Base-by-base conservation (phyloP, 768 basidiomycete species). In the Suillus variegatus region DNA sequence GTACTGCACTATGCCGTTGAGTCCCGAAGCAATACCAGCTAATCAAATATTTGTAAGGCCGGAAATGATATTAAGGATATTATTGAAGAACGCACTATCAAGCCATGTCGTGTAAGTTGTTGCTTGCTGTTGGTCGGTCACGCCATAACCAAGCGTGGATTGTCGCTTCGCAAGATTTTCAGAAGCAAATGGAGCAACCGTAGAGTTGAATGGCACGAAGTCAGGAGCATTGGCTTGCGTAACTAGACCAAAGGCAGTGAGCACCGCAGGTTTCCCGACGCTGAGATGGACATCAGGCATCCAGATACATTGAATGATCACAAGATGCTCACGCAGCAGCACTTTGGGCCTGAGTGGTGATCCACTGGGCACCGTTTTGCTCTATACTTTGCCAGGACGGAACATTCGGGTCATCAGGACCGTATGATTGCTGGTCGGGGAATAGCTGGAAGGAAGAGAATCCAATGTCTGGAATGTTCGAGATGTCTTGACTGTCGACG, bases 401-500 rank as follows among this genome's bases (percentile, higher is more conserved):
- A 60, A 86, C 73, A 65, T 77, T 80, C 18, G 85, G 82, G 71
- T 88, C 86, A 35, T 74, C 69, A 28, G 80, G 64, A 38, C 77
- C 83, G 68, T 89, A 90, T 44, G 75, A 72, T 66, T 85, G 81
- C 72, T 91, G 90, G 70, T 91, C 88, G 22, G 90, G 89, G 82
- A 90, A 90, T 32, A 89, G 68, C 64, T 85, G 87, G 81, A 88
- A 88, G 20, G 85, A 80, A 40, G 81, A 77, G 68, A 88, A 89
- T 7, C 82, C 84, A 66, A 91, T 85, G 13, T 82, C 47, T 0
- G 85, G 85, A 64, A 87, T 86, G 61, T 75, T 84, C 63, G 81
- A 66, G 60, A 91, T 87, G 66, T 90, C 89, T 68, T 88, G 84
- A 63, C 83, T 85, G 72, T 91, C 89, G 22, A 90, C 86, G 41